Conservation (phyloP, 345 rosid genomes). For the Streptanthus diversifolius region DNA sequence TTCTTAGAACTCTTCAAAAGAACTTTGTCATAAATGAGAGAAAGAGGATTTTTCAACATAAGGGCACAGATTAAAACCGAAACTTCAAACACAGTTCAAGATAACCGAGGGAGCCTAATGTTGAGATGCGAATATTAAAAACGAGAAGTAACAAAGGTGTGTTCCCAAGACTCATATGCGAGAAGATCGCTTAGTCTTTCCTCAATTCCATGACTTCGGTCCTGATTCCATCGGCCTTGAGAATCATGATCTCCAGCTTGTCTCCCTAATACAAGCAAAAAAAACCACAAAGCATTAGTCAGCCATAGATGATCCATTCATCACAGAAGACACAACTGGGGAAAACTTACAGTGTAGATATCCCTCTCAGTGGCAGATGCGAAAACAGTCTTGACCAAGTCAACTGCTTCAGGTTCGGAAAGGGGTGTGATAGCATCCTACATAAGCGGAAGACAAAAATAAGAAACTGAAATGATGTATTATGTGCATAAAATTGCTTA, state of each 20-base stretch:
- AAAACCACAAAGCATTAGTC: conserved; percentile 2
- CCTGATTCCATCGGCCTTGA: conserved; percentile 67
- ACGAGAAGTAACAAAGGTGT: not conserved
- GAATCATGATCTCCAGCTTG: conserved; percentile 71
- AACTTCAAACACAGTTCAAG: conserved; percentile 17
- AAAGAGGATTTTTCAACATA: not conserved
- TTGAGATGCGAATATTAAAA: not conserved
- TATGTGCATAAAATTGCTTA: not conserved
- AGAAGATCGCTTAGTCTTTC: conserved; percentile 50
- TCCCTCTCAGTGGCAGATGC: conserved; percentile 98
- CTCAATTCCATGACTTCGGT: conserved; percentile 77
- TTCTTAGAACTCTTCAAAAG: no score
- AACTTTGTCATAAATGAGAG: not conserved
- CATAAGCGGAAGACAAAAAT: not conserved
- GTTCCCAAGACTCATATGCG: not conserved
- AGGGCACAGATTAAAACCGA: conserved; percentile 16
- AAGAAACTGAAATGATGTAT: not conserved
- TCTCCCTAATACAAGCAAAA: conserved; percentile 57
- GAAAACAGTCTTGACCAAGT: conserved; percentile 84
- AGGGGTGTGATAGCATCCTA: conserved; percentile 98
- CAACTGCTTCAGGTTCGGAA: conserved; percentile 79
- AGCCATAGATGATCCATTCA: not conserved
- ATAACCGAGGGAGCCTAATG: conserved; percentile 14
- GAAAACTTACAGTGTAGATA: conserved; percentile 77
- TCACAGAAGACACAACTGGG: not conserved